These are phyloP conservation scores for Candida montana DNA, from an alignment of 805 yeast genomes.

Conservation along the genomic window DNA sequence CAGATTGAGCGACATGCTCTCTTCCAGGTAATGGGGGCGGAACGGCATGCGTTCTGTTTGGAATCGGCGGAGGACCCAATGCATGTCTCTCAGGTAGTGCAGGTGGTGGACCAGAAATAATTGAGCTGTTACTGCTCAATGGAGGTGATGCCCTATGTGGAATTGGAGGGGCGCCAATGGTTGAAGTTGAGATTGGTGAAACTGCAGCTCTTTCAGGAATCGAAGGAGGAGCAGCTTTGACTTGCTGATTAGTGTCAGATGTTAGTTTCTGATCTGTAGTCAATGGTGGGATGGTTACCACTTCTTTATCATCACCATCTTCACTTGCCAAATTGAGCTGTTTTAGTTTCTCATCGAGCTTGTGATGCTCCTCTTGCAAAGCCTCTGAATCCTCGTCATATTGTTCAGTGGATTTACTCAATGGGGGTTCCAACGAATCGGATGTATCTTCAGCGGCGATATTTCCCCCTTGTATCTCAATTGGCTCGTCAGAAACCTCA, in stretches of 20 bases:
- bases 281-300: too few species aligned
- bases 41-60: conserved; percentile 10
- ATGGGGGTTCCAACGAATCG: conserved; percentile 3
- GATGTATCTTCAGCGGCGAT: not conserved
- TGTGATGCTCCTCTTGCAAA: conserved; percentile 4
- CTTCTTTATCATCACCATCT: too few species aligned
- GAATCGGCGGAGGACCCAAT: conserved; percentile 5
- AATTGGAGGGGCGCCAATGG: conserved; percentile 1
- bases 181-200: not conserved
- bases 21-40: conserved; percentile 34
- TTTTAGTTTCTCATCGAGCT: conserved; percentile 2
- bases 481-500: not conserved
- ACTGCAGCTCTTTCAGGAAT: not conserved
- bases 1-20: conserved; percentile 12
- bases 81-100: conserved; percentile 3
- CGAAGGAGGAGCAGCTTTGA: not conserved
- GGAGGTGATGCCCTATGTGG: conserved; percentile 5
- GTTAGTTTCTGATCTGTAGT: too few species aligned
- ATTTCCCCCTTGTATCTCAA: not conserved
- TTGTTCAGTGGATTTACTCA: conserved; percentile 7
- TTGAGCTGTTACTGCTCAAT: conserved; percentile 3
- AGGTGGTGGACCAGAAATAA: not conserved
- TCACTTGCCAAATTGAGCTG: conserved; percentile 4
- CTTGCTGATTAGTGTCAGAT: too few species aligned
- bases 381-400: conserved; percentile 1